phyloP scores from a whole-genome alignment of 2,329 filamentous ascomycete genomes.

The Sarocladiaceae sp. region DNA sequence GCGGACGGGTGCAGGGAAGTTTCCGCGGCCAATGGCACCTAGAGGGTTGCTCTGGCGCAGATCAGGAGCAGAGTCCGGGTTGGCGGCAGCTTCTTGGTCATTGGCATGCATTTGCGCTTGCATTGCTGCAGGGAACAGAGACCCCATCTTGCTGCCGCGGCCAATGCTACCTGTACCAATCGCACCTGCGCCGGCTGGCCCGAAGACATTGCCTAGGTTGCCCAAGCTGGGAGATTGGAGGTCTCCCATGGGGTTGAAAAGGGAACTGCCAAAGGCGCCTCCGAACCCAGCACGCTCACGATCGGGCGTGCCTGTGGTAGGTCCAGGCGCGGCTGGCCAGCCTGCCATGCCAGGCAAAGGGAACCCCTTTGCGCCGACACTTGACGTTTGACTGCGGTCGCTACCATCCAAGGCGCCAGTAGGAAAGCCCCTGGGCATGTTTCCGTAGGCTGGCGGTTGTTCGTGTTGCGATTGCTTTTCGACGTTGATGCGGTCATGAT shows the following conservation, averaged over 20 bases:
- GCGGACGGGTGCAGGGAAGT: conserved; percentile 49
- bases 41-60: conserved; percentile 58
- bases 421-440: conserved; percentile 47
- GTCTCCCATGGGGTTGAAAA: conserved; percentile 73
- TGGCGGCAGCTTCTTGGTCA: conserved; percentile 59
- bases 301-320: conserved; percentile 64
- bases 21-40: conserved; percentile 62
- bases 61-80: conserved; percentile 51
- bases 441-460: conserved; percentile 47
- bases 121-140: conserved; percentile 83
- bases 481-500: conserved; percentile 38
- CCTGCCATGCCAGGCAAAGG: conserved; percentile 59
- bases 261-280: conserved; percentile 70
- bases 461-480: conserved; percentile 23
- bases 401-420: conserved; percentile 61
- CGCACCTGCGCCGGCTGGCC: conserved; percentile 47
- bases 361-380: conserved; percentile 74
- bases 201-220: conserved; percentile 67
- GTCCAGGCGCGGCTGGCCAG: conserved; percentile 52
- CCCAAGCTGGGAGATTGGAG: conserved; percentile 70
- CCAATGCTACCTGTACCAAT: conserved; percentile 63
- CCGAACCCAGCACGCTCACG: conserved; percentile 54
- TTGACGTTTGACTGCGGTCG: conserved; percentile 91
- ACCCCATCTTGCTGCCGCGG: conserved; percentile 77
- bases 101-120: conserved; percentile 82